A percentile compares a stretch with the other conserved stretches of the same genome.
Conservation (phyloP, 768 basidiomycete species). For the Boletus rex-veris region DNA sequence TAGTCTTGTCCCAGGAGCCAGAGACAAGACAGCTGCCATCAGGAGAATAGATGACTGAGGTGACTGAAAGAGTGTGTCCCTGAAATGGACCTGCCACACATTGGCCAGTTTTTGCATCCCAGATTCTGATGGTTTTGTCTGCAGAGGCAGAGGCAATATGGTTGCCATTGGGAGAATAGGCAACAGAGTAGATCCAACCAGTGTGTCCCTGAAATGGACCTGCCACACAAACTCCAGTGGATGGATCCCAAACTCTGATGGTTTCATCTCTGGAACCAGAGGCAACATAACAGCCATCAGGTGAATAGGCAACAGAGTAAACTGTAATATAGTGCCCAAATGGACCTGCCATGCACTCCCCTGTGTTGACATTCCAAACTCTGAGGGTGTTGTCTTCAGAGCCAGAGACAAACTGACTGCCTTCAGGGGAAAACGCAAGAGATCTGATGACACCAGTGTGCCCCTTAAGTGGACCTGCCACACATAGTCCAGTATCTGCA, state of each 20-base stretch:
- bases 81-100: slow-evolving; percentile 13
- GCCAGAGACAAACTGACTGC: slow-evolving; percentile 11
- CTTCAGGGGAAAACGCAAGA: slow-evolving; percentile 15
- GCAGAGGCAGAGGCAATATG: slow-evolving; percentile 23
- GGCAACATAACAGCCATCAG: slow-evolving; percentile 16
- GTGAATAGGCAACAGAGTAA: slow-evolving; percentile 20
- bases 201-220: slow-evolving; percentile 8
- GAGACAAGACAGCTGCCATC: slow-evolving; percentile 15
- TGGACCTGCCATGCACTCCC: slow-evolving; percentile 9
- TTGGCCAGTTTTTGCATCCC: slow-evolving; percentile 14
- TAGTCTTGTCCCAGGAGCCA: slow-evolving; percentile 13
- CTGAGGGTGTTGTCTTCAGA: slow-evolving; percentile 1
- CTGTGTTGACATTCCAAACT: slow-evolving; percentile 15
- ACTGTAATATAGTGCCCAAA: neutral
- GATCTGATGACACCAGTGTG: neutral
- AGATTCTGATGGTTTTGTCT: slow-evolving; percentile 19
- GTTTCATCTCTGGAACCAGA: slow-evolving; percentile 15
- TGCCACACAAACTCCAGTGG: slow-evolving; percentile 7
- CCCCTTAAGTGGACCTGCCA: slow-evolving; percentile 1
- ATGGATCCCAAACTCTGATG: slow-evolving; percentile 20
- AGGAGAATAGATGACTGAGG: slow-evolving; percentile 13
- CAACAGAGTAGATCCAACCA: slow-evolving; percentile 12
- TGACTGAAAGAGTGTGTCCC: slow-evolving; percentile 13
- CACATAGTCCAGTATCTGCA: slow-evolving; percentile 8
- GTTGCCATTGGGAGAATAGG: slow-evolving; percentile 24